Percentiles rank a stretch among this genome's conserved stretches.
phyloP scores from a whole-genome alignment of 2,329 filamentous ascomycete species.

The Pyrenochaeta sp. region DNA sequence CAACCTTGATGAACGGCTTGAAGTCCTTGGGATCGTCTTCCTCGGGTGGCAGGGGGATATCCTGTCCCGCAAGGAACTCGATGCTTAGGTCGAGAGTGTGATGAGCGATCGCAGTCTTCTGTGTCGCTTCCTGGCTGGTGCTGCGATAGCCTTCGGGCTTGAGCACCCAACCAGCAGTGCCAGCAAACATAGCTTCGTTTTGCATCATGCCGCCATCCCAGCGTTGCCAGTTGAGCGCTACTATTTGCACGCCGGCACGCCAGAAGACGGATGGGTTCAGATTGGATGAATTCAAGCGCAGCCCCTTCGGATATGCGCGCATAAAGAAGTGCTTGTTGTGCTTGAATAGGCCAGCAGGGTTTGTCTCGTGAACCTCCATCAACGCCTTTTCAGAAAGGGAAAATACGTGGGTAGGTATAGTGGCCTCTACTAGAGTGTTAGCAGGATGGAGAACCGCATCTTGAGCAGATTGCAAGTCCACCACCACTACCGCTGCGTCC shows the following conservation, averaged over 20 bases:
- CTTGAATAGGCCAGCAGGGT: slow-evolving; percentile 70
- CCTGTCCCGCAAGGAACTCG: slow-evolving; percentile 78
- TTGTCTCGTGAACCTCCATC: slow-evolving; percentile 70
- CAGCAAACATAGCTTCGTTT: slow-evolving; percentile 90
- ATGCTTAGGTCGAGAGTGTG: slow-evolving; percentile 73
- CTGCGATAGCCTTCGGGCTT: slow-evolving; percentile 79
- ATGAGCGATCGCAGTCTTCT: slow-evolving; percentile 58
- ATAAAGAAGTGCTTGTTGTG: slow-evolving; percentile 86
- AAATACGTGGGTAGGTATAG: slow-evolving; percentile 69
- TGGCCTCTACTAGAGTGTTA: slow-evolving; percentile 46
- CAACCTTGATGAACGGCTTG: slow-evolving; percentile 78
- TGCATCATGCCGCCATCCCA: slow-evolving; percentile 95
- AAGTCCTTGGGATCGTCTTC: slow-evolving; percentile 66
- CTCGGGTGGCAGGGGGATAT: slow-evolving; percentile 71
- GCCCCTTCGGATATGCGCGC: slow-evolving; percentile 85
- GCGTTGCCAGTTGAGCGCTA: slow-evolving; percentile 93
- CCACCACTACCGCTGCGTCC: background rate
- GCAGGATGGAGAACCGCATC: background rate
- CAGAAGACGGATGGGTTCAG: slow-evolving; percentile 85
- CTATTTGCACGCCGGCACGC: slow-evolving; percentile 88
- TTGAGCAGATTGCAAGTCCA: background rate
- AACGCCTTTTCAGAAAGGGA: slow-evolving; percentile 69
- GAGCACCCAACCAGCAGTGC: slow-evolving; percentile 81
- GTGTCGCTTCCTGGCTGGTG: slow-evolving; percentile 42
- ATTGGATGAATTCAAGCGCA: slow-evolving; percentile 85